Evolutionary conservation across 352 stramenopile genomes (phyloP).

Genomic region (Globisporangium carolinianum): DNA sequence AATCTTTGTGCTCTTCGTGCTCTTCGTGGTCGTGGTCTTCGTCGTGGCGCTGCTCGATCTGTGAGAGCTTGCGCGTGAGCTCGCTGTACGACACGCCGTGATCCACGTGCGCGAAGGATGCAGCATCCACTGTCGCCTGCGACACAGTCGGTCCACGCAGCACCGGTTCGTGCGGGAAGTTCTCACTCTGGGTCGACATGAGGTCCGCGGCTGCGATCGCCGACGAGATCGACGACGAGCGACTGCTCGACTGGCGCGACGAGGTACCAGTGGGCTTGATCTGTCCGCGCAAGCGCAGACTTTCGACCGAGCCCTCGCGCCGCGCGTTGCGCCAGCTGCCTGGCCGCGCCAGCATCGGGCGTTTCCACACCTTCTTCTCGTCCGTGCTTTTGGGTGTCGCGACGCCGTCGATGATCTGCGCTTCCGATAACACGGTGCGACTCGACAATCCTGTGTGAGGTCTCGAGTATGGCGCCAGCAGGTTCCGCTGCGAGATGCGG

Average conservation of each 20-base stretch:
- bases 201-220: conserved; percentile 16
- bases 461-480: conserved; percentile 20
- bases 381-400: conserved; percentile 20
- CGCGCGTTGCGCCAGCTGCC: conserved; percentile 49
- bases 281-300: conserved; percentile 25
- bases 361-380: conserved; percentile 31
- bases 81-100: conserved; percentile 2
- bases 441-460: background rate
- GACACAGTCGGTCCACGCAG: background rate
- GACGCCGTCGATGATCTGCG: conserved; percentile 12
- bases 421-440: conserved; percentile 1
- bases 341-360: conserved; percentile 20
- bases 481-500: conserved; percentile 52
- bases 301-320: conserved; percentile 27
- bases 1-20: no score
- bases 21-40: conserved; percentile 10
- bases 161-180: conserved; percentile 19
- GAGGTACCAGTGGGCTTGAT: conserved; percentile 13
- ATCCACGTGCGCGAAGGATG: background rate
- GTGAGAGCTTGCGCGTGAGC: background rate
- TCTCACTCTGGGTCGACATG: conserved; percentile 17
- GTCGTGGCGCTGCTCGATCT: background rate
- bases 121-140: background rate
- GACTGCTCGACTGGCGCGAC: conserved; percentile 20
- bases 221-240: conserved; percentile 19